phyloP scores from a whole-genome alignment of 768 basidiomycete genomes.

The Astraeus odoratus region DNA sequence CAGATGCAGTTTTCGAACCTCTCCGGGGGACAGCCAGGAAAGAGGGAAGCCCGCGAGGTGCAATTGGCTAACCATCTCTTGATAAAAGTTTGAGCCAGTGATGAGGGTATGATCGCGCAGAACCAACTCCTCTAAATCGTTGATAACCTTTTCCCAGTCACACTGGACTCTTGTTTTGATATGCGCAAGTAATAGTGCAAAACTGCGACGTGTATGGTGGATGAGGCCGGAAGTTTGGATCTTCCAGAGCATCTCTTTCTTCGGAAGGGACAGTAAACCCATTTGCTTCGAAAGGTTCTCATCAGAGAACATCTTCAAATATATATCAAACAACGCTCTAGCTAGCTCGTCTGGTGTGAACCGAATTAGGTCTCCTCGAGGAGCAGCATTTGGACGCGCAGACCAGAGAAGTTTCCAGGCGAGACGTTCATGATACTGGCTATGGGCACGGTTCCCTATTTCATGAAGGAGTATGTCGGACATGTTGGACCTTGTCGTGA shows the following conservation, averaged over 20 bases:
- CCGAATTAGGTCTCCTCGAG: neutral
- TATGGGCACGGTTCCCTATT: neutral
- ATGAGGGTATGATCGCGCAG: slow-evolving; percentile 12
- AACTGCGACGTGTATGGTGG: slow-evolving; percentile 46
- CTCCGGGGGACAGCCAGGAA: slow-evolving; percentile 12
- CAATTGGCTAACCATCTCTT: slow-evolving; percentile 44
- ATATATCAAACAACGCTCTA: slow-evolving; percentile 20
- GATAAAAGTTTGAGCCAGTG: slow-evolving; percentile 29
- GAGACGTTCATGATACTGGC: slow-evolving; percentile 18
- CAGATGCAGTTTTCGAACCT: slow-evolving; percentile 7
- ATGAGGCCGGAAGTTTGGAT: slow-evolving; percentile 15
- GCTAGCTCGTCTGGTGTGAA: slow-evolving; percentile 21
- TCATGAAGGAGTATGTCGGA: slow-evolving; percentile 13
- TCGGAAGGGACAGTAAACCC: slow-evolving; percentile 2
- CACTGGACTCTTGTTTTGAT: slow-evolving; percentile 30
- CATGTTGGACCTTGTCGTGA: slow-evolving; percentile 23
- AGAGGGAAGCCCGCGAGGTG: slow-evolving; percentile 26
- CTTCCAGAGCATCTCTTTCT: neutral
- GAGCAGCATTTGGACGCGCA: neutral
- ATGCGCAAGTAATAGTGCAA: slow-evolving; percentile 37
- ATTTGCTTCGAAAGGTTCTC: slow-evolving; percentile 17
- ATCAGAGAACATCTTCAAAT: slow-evolving; percentile 24
- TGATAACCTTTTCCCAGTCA: slow-evolving; percentile 40
- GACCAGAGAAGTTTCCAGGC: slow-evolving; percentile 17
- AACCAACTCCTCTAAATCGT: slow-evolving; percentile 18